A percentile compares a stretch with the other conserved stretches of the same genome.
Conservation (phyloP, 2,329 filamentous ascomycete genomes). For the Aspergillus sclerotialis region DNA sequence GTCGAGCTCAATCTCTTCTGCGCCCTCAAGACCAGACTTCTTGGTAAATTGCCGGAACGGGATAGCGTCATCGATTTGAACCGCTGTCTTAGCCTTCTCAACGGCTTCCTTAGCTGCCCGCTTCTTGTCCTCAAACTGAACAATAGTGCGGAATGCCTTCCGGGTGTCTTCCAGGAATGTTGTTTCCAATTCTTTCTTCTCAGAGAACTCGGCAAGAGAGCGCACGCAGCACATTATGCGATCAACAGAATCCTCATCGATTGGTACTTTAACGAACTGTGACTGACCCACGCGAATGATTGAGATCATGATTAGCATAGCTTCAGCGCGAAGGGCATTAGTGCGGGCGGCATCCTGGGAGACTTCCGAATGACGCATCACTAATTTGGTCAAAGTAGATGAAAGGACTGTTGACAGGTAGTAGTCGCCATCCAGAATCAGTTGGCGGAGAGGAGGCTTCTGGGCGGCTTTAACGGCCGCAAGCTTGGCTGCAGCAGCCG, state of each 20-base stretch:
- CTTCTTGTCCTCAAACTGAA: constrained; percentile 96
- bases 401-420: constrained; percentile 94
- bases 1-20: constrained; percentile 81
- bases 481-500: constrained; percentile 78
- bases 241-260: constrained; percentile 97
- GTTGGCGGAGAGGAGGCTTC: constrained; percentile 88
- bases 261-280: constrained; percentile 95
- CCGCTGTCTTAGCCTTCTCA: constrained; percentile 86
- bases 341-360: constrained; percentile 79
- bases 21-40: constrained; percentile 75
- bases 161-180: constrained; percentile 93
- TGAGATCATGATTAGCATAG: constrained; percentile 99
- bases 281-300: constrained; percentile 97
- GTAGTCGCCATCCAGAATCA: constrained; percentile 95
- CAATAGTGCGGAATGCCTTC: constrained; percentile 94
- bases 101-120: constrained; percentile 87
- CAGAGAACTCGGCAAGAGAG: constrained; percentile 79
- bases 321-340: constrained; percentile 89
- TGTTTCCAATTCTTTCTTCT: constrained; percentile 83
- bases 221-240: constrained; percentile 97
- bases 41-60: constrained; percentile 87
- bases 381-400: constrained; percentile 90
- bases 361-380: constrained; percentile 94
- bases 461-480: constrained; percentile 96
- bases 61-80: constrained; percentile 93